Base-by-base conservation (phyloP, 2,329 filamentous ascomycete species). In the Fusarium tupiense region DNA sequence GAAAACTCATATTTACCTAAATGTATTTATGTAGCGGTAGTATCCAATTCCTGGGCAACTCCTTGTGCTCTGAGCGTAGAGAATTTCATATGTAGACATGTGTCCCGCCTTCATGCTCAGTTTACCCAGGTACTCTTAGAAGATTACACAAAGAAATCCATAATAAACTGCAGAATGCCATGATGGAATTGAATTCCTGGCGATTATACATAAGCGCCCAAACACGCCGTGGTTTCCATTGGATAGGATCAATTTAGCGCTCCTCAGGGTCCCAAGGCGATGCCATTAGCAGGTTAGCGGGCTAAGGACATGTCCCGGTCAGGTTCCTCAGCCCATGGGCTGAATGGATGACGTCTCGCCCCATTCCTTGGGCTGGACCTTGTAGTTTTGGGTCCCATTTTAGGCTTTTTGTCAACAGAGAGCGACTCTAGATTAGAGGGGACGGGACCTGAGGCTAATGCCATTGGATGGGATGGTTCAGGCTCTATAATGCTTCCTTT, bases 311-410 rank as follows among this genome's bases (percentile, higher is more conserved):
- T 75, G 64, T 52, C 47, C 47, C 16, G 29, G 47, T 66, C 72
- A 74, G 59, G 64, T 56, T 72, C 56, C 72, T 69, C 64, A 74
- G 40, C 52, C 60, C 46, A 57, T 57, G 61, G 33, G 46, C 57
- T 58, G 44, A 44, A 59, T 50, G 50, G 54, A 74, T 74, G 72
- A 74, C 72, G 72, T 75, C 74, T 67, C 47, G 20, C 57, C 54
- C 64, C 58, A 43, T 67, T 61, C 31, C 54, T 72, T 75, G 68
- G 68, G 68, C 60, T 37, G 37, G 37, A 54, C 47, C 52, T 70
- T 69, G 52, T 50, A 40, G 31, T 26, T 46, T 52, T 22, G 40
- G 41, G 50, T 57, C 26, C 33, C 43, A 38, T 66, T 67, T 71
- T 71, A 69, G 69, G 57, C 62, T 67, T 49, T 54, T 57, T 58